Base-by-base conservation (phyloP, 2,329 filamentous ascomycete genomes). In the Waltergamsia citrina region DNA sequence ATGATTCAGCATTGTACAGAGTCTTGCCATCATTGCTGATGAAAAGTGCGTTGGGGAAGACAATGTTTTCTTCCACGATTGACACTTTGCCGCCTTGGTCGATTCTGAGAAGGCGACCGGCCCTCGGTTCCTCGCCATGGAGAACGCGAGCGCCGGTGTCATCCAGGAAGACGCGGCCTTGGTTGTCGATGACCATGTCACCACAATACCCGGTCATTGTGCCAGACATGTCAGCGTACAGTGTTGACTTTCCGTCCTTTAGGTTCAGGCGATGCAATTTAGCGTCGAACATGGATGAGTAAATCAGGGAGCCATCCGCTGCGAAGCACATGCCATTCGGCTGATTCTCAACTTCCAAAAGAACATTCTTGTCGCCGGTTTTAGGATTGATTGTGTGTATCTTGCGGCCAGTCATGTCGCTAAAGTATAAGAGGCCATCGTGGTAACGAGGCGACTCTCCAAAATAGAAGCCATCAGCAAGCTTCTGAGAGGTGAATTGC, bases 141-240 rank as follows among this genome's bases (percentile, higher is more conserved):
- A 30, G 28, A 30, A 30, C 28, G 7, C 28, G 28, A 11, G 28
- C 28, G n/a, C 28, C 28, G 9, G 28, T 30, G 17, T 30, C 28
- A 11, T 30, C 28, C 19, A 30, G 15, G 10, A 15, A 30, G 6
- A 30, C 28, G 4, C 18, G n/a, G 8, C 31, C 31, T 4, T 7
- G n/a, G 19, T 21, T 7, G 31, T 33, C 31, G 31, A 33, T 33
- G 18, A 14, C 19, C 31, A 33, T 33, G 31, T 33, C 31, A 7
- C 31, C 31, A 21, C 31, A 33, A n/a, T 33, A 33, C 7, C 31
- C 31, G 7, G 31, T 33, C 31, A 33, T 33, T 4, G 19, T 33
- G 14, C 21, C n/a, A 33, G 17, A 22, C 14, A 33, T 14, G 16
- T 33, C 31, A 4, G 19, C 21, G 8, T 33, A 33, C 9, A 33